phyloP scores from a whole-genome alignment of 2,329 filamentous ascomycete species.

The Aspergillus uvarum region DNA sequence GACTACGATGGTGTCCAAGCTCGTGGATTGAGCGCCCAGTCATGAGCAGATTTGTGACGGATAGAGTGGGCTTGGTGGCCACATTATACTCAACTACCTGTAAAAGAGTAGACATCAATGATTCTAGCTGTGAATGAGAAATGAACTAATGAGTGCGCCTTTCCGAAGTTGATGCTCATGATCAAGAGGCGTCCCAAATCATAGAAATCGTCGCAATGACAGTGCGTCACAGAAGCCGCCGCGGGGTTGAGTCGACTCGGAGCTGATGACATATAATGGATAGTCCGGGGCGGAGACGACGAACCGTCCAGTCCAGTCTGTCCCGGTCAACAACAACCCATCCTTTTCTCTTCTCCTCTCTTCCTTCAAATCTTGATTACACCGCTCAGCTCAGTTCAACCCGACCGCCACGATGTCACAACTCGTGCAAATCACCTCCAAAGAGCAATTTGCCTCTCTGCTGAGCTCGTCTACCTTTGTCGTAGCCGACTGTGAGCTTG shows the following conservation, averaged over 20 bases:
- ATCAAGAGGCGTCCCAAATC: too few species aligned
- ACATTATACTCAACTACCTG: not conserved
- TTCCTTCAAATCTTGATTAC: conserved; percentile 9
- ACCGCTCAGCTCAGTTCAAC: conserved; percentile 8
- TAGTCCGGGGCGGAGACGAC: not conserved
- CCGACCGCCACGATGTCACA: conserved; percentile 40
- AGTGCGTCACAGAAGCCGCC: not conserved
- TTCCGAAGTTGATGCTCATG: not conserved
- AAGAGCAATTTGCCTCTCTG: conserved; percentile 65
- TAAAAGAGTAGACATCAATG: not conserved
- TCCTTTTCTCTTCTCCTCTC: conserved; percentile 10
- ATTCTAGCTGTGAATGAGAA: not conserved
- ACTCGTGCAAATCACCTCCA: conserved; percentile 59
- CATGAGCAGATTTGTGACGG: not conserved
- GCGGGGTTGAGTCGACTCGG: conserved; percentile 3
- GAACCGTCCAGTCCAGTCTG: not conserved
- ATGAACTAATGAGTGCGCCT: not conserved
- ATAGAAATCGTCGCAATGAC: too few species aligned
- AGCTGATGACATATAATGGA: conserved; percentile 32
- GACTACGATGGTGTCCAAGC: not conserved
- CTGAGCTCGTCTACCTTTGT: conserved; percentile 74
- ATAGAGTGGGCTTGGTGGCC: not conserved
- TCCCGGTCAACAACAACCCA: conserved; percentile 1
- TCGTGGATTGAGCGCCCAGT: not conserved
- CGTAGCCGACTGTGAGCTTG: conserved; percentile 78